These are phyloP conservation scores for Setaria italica DNA, from an alignment of 202 grass and related monocot species.

Conservation along the genomic window DNA sequence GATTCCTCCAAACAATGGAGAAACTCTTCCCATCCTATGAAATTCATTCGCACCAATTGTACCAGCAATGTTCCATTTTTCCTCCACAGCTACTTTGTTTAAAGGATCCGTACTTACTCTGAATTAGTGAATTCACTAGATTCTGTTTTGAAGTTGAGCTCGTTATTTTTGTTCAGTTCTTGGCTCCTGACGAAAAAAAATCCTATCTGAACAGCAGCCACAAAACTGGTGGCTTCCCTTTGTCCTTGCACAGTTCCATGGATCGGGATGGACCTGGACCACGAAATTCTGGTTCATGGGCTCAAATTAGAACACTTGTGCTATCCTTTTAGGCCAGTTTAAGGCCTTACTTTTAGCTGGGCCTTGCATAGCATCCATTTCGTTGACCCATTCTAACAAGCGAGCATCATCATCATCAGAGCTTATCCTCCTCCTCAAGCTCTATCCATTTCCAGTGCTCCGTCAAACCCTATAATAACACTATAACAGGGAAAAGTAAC, in stretches of 20 bases:
- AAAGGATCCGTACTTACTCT: neutral
- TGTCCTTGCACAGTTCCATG: neutral
- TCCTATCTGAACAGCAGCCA: too few relatives aligned
- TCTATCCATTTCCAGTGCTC: neutral
- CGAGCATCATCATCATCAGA: neutral
- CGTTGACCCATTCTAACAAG: neutral
- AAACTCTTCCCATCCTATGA: too few relatives aligned
- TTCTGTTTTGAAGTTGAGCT: neutral
- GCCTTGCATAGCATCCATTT: too few relatives aligned
- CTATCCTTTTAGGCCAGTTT: neutral
- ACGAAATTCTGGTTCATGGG: neutral
- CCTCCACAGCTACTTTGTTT: neutral
- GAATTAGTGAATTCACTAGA: neutral
- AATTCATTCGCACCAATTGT: too few relatives aligned
- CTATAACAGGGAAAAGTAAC: neutral
- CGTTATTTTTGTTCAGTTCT: too few relatives aligned
- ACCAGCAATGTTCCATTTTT: neutral
- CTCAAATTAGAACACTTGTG: neutral
- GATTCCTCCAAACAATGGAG: too few relatives aligned
- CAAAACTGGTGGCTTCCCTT: too few relatives aligned
- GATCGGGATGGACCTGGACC: neutral
- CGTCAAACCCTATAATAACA: constrained; percentile 6
- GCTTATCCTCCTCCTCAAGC: neutral
- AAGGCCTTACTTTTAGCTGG: neutral
- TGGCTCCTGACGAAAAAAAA: too few relatives aligned